These are phyloP conservation scores for Dissophora ornata DNA, from an alignment of 192 early-diverging fungal species.

Conservation along the genomic window DNA sequence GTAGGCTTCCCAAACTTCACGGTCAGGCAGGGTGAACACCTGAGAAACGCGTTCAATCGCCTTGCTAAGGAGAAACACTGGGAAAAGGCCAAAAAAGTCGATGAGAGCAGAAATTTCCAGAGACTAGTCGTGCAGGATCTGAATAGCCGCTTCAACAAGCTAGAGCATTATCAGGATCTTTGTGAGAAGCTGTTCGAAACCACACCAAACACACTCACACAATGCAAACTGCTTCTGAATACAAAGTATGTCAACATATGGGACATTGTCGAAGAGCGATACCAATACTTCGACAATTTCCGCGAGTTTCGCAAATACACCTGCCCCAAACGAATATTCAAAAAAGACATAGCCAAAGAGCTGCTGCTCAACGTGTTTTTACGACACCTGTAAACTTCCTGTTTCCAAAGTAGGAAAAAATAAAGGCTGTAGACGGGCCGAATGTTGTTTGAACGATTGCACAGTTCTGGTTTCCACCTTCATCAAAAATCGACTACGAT, in stretches of 20 bases:
- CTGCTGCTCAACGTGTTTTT: conserved; percentile 16
- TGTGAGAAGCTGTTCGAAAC: conserved; percentile 7
- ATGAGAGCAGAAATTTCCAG: conserved; percentile 3
- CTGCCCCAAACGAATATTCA: background rate
- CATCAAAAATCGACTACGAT: too few relatives aligned
- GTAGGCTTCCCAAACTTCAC: conserved; percentile 3
- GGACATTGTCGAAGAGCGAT: conserved; percentile 15
- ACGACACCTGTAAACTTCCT: too few relatives aligned
- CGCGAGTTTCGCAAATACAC: conserved; percentile 13
- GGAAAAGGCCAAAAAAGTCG: background rate
- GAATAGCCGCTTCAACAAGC: background rate
- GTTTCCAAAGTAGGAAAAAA: too few relatives aligned
- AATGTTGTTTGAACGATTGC: too few relatives aligned
- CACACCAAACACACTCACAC: conserved; percentile 6
- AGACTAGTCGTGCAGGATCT: conserved; percentile 3
- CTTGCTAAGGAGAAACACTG: conserved; percentile 8
- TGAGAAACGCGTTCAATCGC: conserved; percentile 20
- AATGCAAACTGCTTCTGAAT: conserved; percentile 12
- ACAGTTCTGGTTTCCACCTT: too few relatives aligned
- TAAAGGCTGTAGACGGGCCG: too few relatives aligned
- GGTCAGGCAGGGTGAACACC: conserved; percentile 4
- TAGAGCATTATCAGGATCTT: conserved; percentile 15
- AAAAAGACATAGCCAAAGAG: background rate
- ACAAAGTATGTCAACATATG: conserved; percentile 32
- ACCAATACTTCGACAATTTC: conserved; percentile 16